phyloP scores from a whole-genome alignment of 495 filamentous ascomycete species.

The Apiosordaria backusii region DNA sequence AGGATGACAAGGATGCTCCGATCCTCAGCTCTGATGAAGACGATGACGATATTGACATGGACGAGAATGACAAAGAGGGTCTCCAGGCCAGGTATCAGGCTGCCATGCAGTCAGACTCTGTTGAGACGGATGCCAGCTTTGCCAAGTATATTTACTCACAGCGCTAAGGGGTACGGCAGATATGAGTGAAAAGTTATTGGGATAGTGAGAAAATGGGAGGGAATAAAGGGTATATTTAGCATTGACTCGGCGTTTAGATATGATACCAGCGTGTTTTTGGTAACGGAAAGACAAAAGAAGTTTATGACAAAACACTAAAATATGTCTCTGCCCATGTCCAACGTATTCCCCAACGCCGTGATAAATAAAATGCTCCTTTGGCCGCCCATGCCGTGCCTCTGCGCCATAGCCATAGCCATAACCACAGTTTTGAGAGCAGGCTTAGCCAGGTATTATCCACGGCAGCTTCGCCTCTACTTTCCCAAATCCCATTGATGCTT shows the following conservation, averaged over 20 bases:
- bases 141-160: conserved; percentile 51
- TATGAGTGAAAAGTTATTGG: background rate
- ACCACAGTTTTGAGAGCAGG: background rate
- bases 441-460: background rate
- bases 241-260: conserved; percentile 29
- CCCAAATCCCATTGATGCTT: background rate
- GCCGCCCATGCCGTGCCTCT: background rate
- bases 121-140: conserved; percentile 55
- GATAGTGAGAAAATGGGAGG: background rate
- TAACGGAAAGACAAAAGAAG: conserved; percentile 14
- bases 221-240: conserved; percentile 7
- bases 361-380: background rate
- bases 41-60: conserved; percentile 44
- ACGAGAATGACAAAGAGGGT: conserved; percentile 54
- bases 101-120: conserved; percentile 50
- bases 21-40: conserved; percentile 40
- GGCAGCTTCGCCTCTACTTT: background rate
- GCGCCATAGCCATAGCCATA: background rate
- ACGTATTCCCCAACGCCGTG: conserved; percentile 16
- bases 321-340: conserved; percentile 1
- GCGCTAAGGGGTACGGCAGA: conserved; percentile 1
- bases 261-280: conserved; percentile 39
- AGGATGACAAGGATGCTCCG: conserved; percentile 54
- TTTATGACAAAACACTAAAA: background rate
- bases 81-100: conserved; percentile 59